A percentile compares a stretch with the other conserved stretches of the same genome.
These are phyloP conservation scores for Septoria petroselini DNA, from an alignment of 2,329 filamentous ascomycete species.

Conservation along the genomic window DNA sequence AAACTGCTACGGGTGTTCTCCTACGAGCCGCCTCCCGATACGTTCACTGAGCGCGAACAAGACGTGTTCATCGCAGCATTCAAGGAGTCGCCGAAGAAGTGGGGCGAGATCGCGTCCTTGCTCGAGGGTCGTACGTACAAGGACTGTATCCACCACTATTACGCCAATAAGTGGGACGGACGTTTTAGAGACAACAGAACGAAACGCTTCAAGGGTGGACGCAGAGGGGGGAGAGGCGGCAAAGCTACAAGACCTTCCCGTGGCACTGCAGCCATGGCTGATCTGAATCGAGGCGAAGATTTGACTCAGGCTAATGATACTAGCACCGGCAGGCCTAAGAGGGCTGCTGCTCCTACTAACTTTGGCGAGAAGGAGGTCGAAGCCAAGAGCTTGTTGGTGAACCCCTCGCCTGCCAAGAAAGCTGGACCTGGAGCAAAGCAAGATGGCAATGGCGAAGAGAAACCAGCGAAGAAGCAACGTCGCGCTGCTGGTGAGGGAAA, in stretches of 20 bases:
- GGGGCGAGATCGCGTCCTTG: constrained; percentile 70
- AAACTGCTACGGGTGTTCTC: constrained; percentile 68
- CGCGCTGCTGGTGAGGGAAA: constrained; percentile 36
- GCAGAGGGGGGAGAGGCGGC: constrained; percentile 46
- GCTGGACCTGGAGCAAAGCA: constrained; percentile 28
- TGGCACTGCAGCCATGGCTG: constrained; percentile 61
- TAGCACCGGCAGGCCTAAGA: constrained; percentile 50
- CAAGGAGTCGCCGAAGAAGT: constrained; percentile 74
- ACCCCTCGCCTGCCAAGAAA: constrained; percentile 51
- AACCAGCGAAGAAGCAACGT: constrained; percentile 35
- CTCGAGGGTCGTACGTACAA: constrained; percentile 69
- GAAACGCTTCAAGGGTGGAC: constrained; percentile 42
- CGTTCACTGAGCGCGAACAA: constrained; percentile 70
- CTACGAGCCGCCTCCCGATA: constrained; percentile 68
- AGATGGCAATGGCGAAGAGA: constrained; percentile 37
- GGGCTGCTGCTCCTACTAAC: constrained; percentile 65
- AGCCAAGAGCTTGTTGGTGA: constrained; percentile 57
- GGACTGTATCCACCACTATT: constrained; percentile 82
- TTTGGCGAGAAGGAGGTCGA: constrained; percentile 66
- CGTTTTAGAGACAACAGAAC: constrained; percentile 75
- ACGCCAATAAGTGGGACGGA: constrained; percentile 70
- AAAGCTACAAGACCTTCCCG: constrained; percentile 43
- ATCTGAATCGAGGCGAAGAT: constrained; percentile 52
- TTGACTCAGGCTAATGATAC: constrained; percentile 37
- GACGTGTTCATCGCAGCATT: constrained; percentile 71